A percentile compares a stretch with the other conserved stretches of the same genome.
These are phyloP conservation scores for Fusarium coicis DNA, from an alignment of 2,329 filamentous ascomycete species.

Conservation along the genomic window DNA sequence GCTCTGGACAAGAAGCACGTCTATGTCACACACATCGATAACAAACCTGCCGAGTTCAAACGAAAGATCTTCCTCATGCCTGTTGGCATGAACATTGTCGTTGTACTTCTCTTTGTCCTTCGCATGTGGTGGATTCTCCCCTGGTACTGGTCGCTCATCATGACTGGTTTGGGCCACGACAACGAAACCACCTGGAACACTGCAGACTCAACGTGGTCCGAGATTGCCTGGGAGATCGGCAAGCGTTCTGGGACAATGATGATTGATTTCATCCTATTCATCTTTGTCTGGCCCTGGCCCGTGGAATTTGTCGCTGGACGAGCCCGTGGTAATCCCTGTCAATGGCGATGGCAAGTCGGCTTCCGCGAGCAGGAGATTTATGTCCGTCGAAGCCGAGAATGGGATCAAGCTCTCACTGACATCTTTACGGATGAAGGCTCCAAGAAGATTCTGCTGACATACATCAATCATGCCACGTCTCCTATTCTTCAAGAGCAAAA, in stretches of 20 bases:
- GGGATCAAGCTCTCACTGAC: slow-evolving; percentile 71
- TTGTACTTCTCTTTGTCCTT: slow-evolving; percentile 72
- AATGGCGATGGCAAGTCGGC: slow-evolving; percentile 79
- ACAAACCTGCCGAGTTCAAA: slow-evolving; percentile 76
- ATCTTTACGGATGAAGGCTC: slow-evolving; percentile 63
- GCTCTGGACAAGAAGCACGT: slow-evolving; percentile 75
- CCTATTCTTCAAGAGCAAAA: slow-evolving; percentile 75
- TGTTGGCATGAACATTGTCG: slow-evolving; percentile 76
- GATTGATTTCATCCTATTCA: slow-evolving; percentile 76
- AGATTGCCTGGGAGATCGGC: slow-evolving; percentile 66
- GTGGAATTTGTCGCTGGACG: slow-evolving; percentile 74
- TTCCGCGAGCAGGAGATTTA: slow-evolving; percentile 85
- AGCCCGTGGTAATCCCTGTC: slow-evolving; percentile 68
- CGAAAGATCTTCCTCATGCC: slow-evolving; percentile 85
- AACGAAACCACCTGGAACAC: slow-evolving; percentile 75
- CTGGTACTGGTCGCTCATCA: slow-evolving; percentile 76
- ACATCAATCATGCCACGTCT: slow-evolving; percentile 75
- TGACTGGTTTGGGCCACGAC: slow-evolving; percentile 71
- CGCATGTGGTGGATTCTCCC: slow-evolving; percentile 76
- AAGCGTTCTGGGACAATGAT: slow-evolving; percentile 73
- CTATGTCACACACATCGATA: slow-evolving; percentile 88
- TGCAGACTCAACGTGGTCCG: slow-evolving; percentile 63
- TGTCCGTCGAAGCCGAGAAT: slow-evolving; percentile 79
- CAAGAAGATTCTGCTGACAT: slow-evolving; percentile 68
- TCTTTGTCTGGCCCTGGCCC: slow-evolving; percentile 79